These are phyloP conservation scores for Carex pumila DNA, from an alignment of 176 grass and related monocot genomes.

Conservation along the genomic window DNA sequence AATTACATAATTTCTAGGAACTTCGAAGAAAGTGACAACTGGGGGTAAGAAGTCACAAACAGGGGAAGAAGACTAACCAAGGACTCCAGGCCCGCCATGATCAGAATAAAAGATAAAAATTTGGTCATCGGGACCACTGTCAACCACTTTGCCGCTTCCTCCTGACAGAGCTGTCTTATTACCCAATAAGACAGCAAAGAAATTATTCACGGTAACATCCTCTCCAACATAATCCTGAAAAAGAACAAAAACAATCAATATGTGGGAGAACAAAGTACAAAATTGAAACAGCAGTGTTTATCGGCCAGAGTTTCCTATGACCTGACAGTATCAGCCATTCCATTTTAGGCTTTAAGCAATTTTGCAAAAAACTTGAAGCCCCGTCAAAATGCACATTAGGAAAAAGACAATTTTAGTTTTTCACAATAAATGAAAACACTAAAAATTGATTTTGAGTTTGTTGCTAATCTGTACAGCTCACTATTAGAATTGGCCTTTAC, in stretches of 20 bases:
- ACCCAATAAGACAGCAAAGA: conserved; percentile 85
- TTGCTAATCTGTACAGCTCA: background rate
- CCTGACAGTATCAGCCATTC: background rate
- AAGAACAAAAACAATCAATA: background rate
- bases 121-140: conserved; percentile 90
- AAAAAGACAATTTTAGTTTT: background rate
- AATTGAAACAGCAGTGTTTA: background rate
- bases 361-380: background rate
- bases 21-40: background rate
- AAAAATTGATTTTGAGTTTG: background rate
- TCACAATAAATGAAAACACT: background rate
- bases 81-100: conserved; percentile 85
- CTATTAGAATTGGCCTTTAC: background rate
- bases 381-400: background rate
- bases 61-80: conserved; percentile 54
- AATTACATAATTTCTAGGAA: background rate
- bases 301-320: background rate
- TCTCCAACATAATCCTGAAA: conserved; percentile 82
- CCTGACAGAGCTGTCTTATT: conserved; percentile 72
- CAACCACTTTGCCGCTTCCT: conserved; percentile 86
- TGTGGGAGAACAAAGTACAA: background rate
- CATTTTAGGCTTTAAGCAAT: background rate
- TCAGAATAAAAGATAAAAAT: conserved; percentile 96
- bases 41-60: background rate
- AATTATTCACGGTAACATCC: conserved; percentile 72